phyloP scores from a whole-genome alignment of 1,284 basidiomycete species.

The Heterobasidion parviporum region DNA sequence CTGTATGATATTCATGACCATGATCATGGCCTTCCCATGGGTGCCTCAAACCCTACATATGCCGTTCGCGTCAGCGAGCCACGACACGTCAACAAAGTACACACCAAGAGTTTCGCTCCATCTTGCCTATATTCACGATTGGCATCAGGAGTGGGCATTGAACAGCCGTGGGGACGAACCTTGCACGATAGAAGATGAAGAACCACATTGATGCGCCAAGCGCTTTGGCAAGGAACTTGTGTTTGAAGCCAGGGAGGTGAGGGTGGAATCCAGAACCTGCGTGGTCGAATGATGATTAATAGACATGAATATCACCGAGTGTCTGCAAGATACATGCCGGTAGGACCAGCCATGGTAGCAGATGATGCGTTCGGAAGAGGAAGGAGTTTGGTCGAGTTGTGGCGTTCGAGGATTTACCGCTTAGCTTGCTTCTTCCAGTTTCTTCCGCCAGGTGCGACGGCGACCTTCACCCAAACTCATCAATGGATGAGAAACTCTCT shows the following conservation, averaged over 20 bases:
- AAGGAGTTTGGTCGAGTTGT: not conserved
- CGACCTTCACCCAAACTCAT: not conserved
- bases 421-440: not conserved
- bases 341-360: constrained; percentile 25
- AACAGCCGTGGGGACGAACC: constrained; percentile 45
- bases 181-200: constrained; percentile 92
- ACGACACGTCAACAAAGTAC: constrained; percentile 11
- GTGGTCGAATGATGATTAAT: not conserved
- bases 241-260: constrained; percentile 70
- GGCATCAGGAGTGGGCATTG: not conserved
- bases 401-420: no score
- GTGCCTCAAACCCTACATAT: constrained; percentile 40
- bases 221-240: constrained; percentile 75
- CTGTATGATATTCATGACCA: constrained; percentile 36
- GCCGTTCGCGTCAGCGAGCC: not conserved
- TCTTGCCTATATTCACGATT: constrained; percentile 43
- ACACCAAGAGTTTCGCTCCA: constrained; percentile 64
- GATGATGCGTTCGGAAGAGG: not conserved
- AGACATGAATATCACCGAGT: not conserved
- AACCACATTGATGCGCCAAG: constrained; percentile 95
- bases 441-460: not conserved
- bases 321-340: constrained; percentile 12
- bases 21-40: constrained; percentile 52
- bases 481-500: not conserved
- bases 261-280: constrained; percentile 74